Base-by-base conservation (phyloP, 805 yeast species). In the Candida koratica region DNA sequence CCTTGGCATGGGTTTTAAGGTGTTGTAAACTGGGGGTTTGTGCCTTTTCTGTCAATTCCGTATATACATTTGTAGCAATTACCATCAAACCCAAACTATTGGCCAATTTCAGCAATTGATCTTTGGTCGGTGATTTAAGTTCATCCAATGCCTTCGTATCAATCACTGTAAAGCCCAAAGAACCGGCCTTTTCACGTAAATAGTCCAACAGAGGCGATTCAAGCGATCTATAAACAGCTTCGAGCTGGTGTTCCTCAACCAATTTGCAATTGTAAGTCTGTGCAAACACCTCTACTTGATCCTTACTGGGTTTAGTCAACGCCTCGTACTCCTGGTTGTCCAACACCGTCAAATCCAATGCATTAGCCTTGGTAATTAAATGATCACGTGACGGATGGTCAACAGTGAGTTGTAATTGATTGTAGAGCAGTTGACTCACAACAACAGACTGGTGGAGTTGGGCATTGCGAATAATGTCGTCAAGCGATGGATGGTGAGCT, bases 1-100 rank as follows among this genome's bases (percentile, higher is more conserved):
- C 29, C 4, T 42, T 46, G 2, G 71, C 67, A 34, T 55, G 56
- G 18, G 56, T 58, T 23, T 51, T 51, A 14, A 73, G 41, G 26
- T 53, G 59, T 0, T 56, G 62, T 5, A 52, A 24, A 1, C 61
- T 43, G 16, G 65, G 67, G 3, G 36, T 25, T 4, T 53, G 45
- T 8, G 46, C 37, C n/a, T 34, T 39, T 6, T 30, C 29, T 23
- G 34, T 40, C 41, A 53, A 40, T 6, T 38, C 37, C 17, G 38
- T 34, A 23, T 39, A 39, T 14, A 40, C 32, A 4, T 33, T 25
- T 13, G 20, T 32, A 10, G 44, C 44, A 33, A 51, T 19, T 15
- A 51, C 32, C 1, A 45, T 34, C 20, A 45, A 39, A 9, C 64
- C 68, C 20, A 47, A 37, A 2, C 50, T 42, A 19, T 45, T 43